Conservation (phyloP, 164 flowering plant species). For the Macadamia tetraphylla region DNA sequence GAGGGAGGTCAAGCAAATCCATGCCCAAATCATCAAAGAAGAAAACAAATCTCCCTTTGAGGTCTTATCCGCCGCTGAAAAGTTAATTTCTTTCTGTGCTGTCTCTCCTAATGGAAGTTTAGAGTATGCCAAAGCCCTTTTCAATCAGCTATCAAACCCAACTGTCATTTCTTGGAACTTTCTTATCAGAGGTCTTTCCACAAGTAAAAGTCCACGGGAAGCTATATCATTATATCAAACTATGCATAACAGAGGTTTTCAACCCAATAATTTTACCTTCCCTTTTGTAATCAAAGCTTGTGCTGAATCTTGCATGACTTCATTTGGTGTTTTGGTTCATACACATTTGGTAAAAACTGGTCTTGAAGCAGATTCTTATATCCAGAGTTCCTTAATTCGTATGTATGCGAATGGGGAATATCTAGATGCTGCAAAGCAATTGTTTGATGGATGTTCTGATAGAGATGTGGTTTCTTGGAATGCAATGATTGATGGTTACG, state of each 20-base stretch:
- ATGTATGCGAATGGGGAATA: slow-evolving; percentile 25
- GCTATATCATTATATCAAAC: slow-evolving; percentile 17
- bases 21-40: slow-evolving; percentile 19
- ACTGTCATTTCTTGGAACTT: slow-evolving; percentile 20
- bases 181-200: slow-evolving; percentile 28
- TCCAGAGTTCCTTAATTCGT: slow-evolving; percentile 32
- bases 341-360: slow-evolving; percentile 24
- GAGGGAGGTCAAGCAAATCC: slow-evolving; percentile 20
- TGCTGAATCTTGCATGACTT: slow-evolving; percentile 6
- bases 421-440: slow-evolving; percentile 18
- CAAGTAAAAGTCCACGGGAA: slow-evolving; percentile 13
- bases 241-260: slow-evolving; percentile 14
- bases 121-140: slow-evolving; percentile 24
- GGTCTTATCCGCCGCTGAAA: slow-evolving; percentile 7
- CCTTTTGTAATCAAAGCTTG: slow-evolving; percentile 35
- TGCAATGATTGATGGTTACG: slow-evolving; percentile 35
- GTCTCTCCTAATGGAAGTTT: slow-evolving; percentile 23
- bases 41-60: slow-evolving; percentile 5
- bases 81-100: slow-evolving; percentile 22
- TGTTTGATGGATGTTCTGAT: slow-evolving; percentile 21
- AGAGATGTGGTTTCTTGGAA: slow-evolving; percentile 28
- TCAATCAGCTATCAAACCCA: slow-evolving; percentile 19
- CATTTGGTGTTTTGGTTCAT: slow-evolving; percentile 21
- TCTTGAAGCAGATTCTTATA: slow-evolving; percentile 22
- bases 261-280: slow-evolving; percentile 28